These are phyloP conservation scores for Globisporangium parvum DNA, from an alignment of 352 stramenopile species.

Conservation along the genomic window DNA sequence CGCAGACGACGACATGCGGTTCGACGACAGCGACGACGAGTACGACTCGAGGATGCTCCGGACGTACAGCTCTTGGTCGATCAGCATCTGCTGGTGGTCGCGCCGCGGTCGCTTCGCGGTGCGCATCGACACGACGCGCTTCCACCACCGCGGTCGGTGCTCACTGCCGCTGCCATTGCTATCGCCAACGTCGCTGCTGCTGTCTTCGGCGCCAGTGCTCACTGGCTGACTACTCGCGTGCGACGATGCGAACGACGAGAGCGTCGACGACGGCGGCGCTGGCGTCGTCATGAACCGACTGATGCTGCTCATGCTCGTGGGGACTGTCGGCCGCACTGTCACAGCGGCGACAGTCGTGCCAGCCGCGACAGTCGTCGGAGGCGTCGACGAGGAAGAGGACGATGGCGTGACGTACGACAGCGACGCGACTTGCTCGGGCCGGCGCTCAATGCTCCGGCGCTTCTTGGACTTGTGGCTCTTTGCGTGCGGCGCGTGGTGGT, in stretches of 20 bases:
- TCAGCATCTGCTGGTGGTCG: conserved; percentile 10
- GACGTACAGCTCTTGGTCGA: conserved; percentile 66
- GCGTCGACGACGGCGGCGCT: conserved; percentile 6
- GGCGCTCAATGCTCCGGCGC: neutral
- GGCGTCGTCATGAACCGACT: conserved; percentile 11
- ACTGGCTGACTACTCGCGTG: conserved; percentile 6
- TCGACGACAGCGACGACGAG: conserved; percentile 65
- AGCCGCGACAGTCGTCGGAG: neutral
- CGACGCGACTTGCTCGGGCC: conserved; percentile 1
- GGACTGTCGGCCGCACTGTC: neutral
- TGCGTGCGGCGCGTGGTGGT: too few relatives aligned
- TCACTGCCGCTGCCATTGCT: conserved; percentile 5
- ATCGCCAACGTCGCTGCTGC: conserved; percentile 19
- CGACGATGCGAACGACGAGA: conserved; percentile 15
- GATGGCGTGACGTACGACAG: conserved; percentile 7
- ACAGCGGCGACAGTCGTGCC: neutral
- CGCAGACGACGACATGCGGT: conserved; percentile 34
- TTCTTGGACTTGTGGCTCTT: neutral
- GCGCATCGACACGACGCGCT: conserved; percentile 24
- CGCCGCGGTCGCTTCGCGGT: conserved; percentile 17
- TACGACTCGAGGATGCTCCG: conserved; percentile 73
- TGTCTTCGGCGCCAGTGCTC: conserved; percentile 4
- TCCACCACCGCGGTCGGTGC: conserved; percentile 25
- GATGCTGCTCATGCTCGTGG: conserved; percentile 5
- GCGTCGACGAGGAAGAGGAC: neutral